These are phyloP conservation scores for Zoysia japonica DNA, from an alignment of 176 grass and related monocot genomes.

Conservation along the genomic window DNA sequence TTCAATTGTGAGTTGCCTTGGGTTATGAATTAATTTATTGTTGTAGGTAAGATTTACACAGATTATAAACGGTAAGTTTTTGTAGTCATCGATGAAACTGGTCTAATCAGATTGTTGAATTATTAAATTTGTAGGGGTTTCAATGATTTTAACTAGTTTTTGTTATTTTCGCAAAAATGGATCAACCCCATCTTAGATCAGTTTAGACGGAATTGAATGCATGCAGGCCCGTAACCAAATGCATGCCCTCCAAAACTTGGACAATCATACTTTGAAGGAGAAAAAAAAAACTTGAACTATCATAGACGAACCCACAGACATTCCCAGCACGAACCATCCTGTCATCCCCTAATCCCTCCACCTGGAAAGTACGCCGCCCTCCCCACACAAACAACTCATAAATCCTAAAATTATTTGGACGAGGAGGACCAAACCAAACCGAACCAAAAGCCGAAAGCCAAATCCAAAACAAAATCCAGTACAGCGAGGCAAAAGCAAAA, in stretches of 20 bases:
- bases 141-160: no score
- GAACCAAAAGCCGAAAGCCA: slow-evolving; percentile 39
- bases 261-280: no score
- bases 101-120: no score
- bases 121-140: no score
- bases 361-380: slow-evolving; percentile 41
- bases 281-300: not conserved
- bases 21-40: no score
- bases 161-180: no score
- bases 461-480: slow-evolving; percentile 51
- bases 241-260: not conserved
- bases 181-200: no score
- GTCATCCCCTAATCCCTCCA: slow-evolving; percentile 27
- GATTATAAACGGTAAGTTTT: no score
- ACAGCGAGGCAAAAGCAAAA: slow-evolving; percentile 16
- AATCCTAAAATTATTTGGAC: slow-evolving; percentile 32
- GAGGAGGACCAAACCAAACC: slow-evolving; percentile 37
- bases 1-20: no score
- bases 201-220: no score
- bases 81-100: no score
- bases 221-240: not conserved
- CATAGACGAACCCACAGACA: not conserved
- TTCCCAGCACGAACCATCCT: slow-evolving; percentile 34
- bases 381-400: slow-evolving; percentile 26
- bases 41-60: no score